Percentiles rank a stretch among this genome's conserved stretches.
phyloP scores from a whole-genome alignment of 75 land plant genomes.

The Selaginella tamariscina region DNA sequence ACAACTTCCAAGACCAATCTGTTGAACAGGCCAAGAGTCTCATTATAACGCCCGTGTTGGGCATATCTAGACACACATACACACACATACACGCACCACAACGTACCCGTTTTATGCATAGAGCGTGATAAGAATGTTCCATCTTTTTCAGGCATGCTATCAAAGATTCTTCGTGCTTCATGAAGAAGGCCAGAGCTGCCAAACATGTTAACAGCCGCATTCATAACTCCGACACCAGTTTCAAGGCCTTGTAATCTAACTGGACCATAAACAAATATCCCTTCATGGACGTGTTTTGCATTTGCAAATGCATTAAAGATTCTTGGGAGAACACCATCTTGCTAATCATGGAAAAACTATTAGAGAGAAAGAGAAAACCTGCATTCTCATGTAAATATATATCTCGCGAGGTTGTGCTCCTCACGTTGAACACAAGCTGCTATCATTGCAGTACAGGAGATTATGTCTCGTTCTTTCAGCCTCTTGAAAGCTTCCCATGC shows the following conservation, averaged over 20 bases:
- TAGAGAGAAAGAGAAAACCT: background rate
- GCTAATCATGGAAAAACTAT: too few relatives aligned
- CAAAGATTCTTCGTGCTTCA: background rate
- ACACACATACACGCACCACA: background rate
- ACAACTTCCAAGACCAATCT: background rate
- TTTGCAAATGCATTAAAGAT: background rate
- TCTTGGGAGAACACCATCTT: background rate
- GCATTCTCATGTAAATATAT: background rate
- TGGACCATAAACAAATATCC: background rate
- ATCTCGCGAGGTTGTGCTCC: background rate
- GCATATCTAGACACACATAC: background rate
- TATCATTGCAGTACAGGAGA: background rate
- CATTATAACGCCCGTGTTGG: background rate
- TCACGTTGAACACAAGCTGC: background rate
- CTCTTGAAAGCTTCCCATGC: background rate
- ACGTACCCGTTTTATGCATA: background rate
- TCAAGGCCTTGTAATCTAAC: background rate
- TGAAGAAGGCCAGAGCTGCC: background rate
- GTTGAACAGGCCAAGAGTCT: background rate
- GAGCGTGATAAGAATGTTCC: background rate
- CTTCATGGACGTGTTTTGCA: background rate
- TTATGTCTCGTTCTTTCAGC: background rate
- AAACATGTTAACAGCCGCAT: background rate
- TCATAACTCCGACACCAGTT: background rate
- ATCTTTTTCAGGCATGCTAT: background rate